Conservation (phyloP, 768 basidiomycete genomes). For the Leucosporidium scottii region DNA sequence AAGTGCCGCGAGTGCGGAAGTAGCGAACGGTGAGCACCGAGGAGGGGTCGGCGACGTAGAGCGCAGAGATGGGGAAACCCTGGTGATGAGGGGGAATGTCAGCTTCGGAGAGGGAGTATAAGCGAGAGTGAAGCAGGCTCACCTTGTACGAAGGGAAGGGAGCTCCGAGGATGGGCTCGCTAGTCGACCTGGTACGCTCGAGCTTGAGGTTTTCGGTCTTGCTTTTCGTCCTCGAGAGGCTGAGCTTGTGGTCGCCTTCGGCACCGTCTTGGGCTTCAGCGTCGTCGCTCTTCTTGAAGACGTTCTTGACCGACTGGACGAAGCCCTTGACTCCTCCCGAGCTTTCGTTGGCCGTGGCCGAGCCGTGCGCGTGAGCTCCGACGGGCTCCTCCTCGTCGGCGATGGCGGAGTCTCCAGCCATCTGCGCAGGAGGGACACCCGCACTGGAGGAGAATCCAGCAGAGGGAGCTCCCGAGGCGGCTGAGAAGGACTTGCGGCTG, state of each 20-base stretch:
- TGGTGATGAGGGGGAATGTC: background rate
- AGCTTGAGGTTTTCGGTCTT: background rate
- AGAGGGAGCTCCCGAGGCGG: background rate
- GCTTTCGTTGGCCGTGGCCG: background rate
- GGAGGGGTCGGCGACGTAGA: conserved; percentile 2
- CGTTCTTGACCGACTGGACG: conserved; percentile 13
- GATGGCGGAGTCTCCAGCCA: too few species aligned
- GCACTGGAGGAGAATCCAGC: too few species aligned
- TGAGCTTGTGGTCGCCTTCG: background rate
- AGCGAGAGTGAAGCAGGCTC: too few species aligned
- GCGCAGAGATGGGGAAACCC: conserved; percentile 9
- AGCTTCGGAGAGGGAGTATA: too few species aligned
- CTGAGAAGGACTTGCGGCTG: background rate
- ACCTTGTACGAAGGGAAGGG: too few species aligned
- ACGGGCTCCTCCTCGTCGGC: too few species aligned
- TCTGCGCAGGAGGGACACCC: too few species aligned
- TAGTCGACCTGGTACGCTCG: background rate
- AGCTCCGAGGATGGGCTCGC: too few species aligned
- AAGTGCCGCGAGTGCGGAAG: background rate
- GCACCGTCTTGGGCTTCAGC: background rate
- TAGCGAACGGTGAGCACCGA: conserved; percentile 6
- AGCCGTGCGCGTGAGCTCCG: too few species aligned
- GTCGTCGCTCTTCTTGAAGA: background rate
- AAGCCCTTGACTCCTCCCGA: background rate
- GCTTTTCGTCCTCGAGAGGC: too few species aligned